phyloP scores from a whole-genome alignment of 495 filamentous ascomycete species.

The Daldinia vernicosa region DNA sequence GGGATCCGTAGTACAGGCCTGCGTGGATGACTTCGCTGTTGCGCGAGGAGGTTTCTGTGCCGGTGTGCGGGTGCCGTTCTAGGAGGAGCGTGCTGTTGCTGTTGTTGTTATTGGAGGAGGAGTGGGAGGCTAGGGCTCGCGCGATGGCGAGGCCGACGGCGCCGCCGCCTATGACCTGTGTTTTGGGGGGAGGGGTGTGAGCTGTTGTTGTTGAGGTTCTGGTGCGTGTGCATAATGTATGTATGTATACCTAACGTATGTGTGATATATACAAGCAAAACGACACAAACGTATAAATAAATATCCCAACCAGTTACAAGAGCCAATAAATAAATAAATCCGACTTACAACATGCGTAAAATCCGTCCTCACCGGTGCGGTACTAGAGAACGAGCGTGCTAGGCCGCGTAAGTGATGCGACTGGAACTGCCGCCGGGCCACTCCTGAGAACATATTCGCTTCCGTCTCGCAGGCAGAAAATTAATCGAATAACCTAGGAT shows the following conservation, averaged over 20 bases:
- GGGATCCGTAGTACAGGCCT: conserved; percentile 87
- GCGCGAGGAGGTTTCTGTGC: conserved; percentile 90
- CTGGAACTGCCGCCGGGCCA: conserved; percentile 17
- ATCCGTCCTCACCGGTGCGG: conserved; percentile 62
- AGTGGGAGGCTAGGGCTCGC: conserved; percentile 70
- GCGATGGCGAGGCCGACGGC: conserved; percentile 93
- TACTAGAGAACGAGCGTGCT: conserved; percentile 42
- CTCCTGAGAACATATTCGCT: conserved; percentile 33
- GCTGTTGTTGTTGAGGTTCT: conserved; percentile 15
- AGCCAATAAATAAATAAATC: not conserved
- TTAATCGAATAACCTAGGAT: not conserved
- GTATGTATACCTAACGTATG: not conserved
- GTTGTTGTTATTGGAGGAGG: conserved; percentile 22
- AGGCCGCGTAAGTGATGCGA: not conserved
- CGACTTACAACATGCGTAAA: conserved; percentile 80
- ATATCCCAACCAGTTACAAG: too few species aligned
- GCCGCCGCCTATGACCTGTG: conserved; percentile 84
- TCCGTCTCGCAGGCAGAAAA: not conserved
- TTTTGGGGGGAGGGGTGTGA: conserved; percentile 1
- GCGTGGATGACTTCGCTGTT: conserved; percentile 98
- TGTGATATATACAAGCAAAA: not conserved
- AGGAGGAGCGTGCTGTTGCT: conserved; percentile 74
- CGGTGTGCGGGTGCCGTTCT: conserved; percentile 78
- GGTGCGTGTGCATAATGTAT: not conserved
- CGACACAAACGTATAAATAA: not conserved